phyloP scores from a whole-genome alignment of 2,329 filamentous ascomycete genomes.

The Colletotrichum eleusines region DNA sequence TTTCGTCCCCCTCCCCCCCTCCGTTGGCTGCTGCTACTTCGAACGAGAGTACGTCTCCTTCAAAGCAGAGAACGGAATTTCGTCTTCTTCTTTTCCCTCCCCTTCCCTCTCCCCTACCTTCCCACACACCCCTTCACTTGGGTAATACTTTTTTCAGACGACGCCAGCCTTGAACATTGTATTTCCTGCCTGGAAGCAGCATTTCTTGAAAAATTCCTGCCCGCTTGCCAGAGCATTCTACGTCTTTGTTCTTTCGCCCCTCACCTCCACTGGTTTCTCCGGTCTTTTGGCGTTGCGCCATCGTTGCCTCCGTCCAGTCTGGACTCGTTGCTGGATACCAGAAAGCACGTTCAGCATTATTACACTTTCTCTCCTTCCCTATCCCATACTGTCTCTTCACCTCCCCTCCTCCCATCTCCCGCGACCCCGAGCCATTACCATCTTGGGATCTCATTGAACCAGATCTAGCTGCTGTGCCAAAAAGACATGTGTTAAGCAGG shows the following conservation, averaged over 20 bases:
- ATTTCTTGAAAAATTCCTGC: slow-evolving; percentile 35
- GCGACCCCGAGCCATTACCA: slow-evolving; percentile 49
- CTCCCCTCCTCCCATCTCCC: background rate
- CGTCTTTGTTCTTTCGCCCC: background rate
- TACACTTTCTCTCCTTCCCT: slow-evolving; percentile 1
- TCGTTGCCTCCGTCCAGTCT: slow-evolving; percentile 3
- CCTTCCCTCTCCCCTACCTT: background rate
- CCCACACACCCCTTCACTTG: slow-evolving; percentile 19
- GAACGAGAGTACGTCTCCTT: slow-evolving; percentile 31
- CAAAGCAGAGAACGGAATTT: slow-evolving; percentile 16
- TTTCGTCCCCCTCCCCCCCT: background rate
- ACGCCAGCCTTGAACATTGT: slow-evolving; percentile 40
- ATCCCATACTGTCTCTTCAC: background rate
- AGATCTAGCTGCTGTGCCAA: slow-evolving; percentile 15
- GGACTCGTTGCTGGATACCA: background rate
- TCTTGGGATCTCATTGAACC: slow-evolving; percentile 43
- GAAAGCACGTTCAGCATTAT: slow-evolving; percentile 6
- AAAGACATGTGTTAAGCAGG: slow-evolving; percentile 42
- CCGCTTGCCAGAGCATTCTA: slow-evolving; percentile 28
- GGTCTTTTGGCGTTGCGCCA: slow-evolving; percentile 2
- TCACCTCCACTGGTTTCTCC: slow-evolving; percentile 3
- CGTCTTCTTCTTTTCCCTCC: slow-evolving; percentile 4
- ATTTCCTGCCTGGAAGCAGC: slow-evolving; percentile 42
- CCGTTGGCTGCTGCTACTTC: slow-evolving; percentile 1
- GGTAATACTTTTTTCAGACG: slow-evolving; percentile 40